Evolutionary conservation across 2,329 filamentous ascomycete genomes (phyloP).

Genomic region (Tolypocladium guangdongense): DNA sequence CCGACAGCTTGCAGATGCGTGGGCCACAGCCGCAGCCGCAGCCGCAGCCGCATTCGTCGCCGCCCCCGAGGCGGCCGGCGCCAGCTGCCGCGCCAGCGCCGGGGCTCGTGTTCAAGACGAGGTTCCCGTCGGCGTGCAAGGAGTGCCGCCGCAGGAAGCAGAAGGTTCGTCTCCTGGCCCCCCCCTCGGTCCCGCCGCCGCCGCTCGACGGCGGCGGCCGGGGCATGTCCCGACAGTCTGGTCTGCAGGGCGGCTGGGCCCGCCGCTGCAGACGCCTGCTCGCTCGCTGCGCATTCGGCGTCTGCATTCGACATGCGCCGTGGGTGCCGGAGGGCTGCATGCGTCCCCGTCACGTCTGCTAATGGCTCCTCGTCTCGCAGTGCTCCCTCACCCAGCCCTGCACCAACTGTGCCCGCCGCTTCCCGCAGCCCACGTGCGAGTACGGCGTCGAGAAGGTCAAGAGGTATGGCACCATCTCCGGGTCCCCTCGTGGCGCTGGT

Average conservation of each 20-base stretch:
- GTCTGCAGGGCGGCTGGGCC: neutral
- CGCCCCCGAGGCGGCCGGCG: constrained; percentile 3
- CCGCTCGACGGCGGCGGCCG: too few relatives aligned
- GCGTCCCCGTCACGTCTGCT: neutral
- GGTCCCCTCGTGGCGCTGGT: too few relatives aligned
- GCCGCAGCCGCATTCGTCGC: constrained; percentile 1
- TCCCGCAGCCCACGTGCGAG: constrained; percentile 39
- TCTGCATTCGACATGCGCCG: neutral
- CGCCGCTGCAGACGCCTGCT: neutral
- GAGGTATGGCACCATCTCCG: constrained; percentile 6
- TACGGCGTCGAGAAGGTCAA: constrained; percentile 23
- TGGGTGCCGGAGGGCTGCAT: constrained; percentile 1
- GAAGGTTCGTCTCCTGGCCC: constrained; percentile 27
- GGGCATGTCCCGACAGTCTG: neutral
- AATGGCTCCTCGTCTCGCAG: constrained; percentile 16
- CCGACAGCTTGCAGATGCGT: constrained; percentile 21
- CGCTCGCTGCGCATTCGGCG: neutral
- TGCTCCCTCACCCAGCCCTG: constrained; percentile 44
- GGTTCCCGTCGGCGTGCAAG: constrained; percentile 31
- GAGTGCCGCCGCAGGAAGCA: constrained; percentile 42
- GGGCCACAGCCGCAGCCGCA: constrained; percentile 1
- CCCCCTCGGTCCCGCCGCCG: too few relatives aligned
- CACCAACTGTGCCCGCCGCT: constrained; percentile 40
- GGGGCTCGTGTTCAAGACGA: constrained; percentile 8
- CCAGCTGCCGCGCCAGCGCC: neutral